phyloP scores from a whole-genome alignment of 2,329 filamentous ascomycete genomes.

The Botryosphaeria dothidea region DNA sequence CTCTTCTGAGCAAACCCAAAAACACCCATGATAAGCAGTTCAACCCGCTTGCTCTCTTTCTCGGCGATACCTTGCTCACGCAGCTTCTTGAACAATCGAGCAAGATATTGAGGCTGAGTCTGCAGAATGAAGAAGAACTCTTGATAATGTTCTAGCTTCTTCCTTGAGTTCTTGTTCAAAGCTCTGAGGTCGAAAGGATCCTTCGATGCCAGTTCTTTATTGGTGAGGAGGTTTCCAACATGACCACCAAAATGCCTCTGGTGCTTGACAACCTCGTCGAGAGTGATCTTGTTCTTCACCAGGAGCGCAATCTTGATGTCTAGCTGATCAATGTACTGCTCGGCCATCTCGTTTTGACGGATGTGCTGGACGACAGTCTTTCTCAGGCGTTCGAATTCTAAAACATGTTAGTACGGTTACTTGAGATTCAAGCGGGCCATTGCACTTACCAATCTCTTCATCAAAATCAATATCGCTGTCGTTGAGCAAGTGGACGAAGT shows the following conservation, averaged over 20 bases:
- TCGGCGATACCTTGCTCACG: conserved; percentile 83
- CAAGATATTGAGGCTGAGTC: conserved; percentile 93
- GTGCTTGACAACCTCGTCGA: conserved; percentile 96
- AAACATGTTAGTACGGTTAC: not conserved
- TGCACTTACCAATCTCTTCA: conserved; percentile 69
- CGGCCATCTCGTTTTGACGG: conserved; percentile 92
- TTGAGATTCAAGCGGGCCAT: not conserved
- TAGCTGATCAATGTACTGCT: conserved; percentile 97
- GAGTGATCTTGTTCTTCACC: conserved; percentile 98
- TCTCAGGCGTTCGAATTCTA: conserved; percentile 86
- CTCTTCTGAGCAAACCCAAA: conserved; percentile 98
- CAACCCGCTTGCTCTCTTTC: conserved; percentile 89
- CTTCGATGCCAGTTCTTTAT: conserved; percentile 81
- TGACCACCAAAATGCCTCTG: conserved; percentile 95
- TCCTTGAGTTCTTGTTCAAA: conserved; percentile 92
- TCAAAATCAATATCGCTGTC: conserved; percentile 99
- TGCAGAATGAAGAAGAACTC: conserved; percentile 97
- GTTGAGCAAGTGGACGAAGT: conserved; percentile 95
- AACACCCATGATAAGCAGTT: conserved; percentile 91
- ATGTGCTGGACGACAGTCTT: conserved; percentile 98
- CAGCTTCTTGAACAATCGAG: conserved; percentile 80
- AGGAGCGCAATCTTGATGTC: conserved; percentile 98
- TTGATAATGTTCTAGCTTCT: conserved; percentile 95
- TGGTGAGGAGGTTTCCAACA: conserved; percentile 79
- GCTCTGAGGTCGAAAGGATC: conserved; percentile 97